phyloP scores from a whole-genome alignment of 176 grass and related monocot species.

The Themeda triandra region DNA sequence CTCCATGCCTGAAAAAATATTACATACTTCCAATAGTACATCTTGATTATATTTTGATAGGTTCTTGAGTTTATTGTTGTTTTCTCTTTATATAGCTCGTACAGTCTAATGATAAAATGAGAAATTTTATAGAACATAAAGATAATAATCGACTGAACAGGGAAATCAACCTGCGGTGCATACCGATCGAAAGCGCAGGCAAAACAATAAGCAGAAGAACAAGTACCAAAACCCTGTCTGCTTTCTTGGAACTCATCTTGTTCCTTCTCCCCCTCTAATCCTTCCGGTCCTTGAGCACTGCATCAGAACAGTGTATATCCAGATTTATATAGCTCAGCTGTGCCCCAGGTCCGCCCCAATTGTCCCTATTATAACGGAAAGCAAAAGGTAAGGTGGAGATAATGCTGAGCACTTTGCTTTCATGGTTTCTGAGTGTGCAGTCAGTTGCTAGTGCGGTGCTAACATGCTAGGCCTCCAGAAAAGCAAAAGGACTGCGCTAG shows the following conservation, averaged over 20 bases:
- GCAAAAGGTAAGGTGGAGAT: conserved; percentile 28
- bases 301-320: conserved; percentile 27
- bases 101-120: neutral
- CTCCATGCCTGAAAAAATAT: neutral
- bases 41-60: neutral
- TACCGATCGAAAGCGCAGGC: conserved; percentile 26
- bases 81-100: neutral
- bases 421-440: conserved; percentile 45
- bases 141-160: neutral
- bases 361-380: conserved; percentile 45
- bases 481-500: conserved; percentile 19
- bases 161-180: conserved; percentile 39
- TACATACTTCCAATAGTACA: neutral
- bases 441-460: conserved; percentile 44
- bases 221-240: conserved; percentile 21
- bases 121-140: neutral
- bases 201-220: conserved; percentile 31
- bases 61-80: neutral
- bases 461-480: conserved; percentile 9
- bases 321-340: conserved; percentile 30
- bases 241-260: conserved; percentile 22
- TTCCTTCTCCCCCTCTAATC: neutral
- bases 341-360: neutral
- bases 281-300: conserved; percentile 9
- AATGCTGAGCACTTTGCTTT: conserved; percentile 23